Base-by-base conservation (phyloP, 2,329 filamentous ascomycete genomes). In the Penicillium crustosum region DNA sequence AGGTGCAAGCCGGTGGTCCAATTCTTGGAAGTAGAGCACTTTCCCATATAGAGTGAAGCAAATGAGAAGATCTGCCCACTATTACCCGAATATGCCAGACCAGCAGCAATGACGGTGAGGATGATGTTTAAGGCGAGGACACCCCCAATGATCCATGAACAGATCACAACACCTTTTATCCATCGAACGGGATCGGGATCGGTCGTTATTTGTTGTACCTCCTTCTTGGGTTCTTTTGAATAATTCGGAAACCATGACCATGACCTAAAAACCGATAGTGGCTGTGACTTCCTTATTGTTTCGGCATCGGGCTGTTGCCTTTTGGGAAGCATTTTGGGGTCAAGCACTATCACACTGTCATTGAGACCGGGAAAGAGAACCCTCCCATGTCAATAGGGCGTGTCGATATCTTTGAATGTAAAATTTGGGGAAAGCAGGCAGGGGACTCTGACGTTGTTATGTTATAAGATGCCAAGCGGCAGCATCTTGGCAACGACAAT, bases 1-100 rank as follows among this genome's bases (percentile, higher is more conserved):
- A 52, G 38, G 38, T 52, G 49, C 17, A 52, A 21, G 33, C 47
- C 47, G 6, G 33, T 49, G 21, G 47, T 38, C 45, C 47, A 49
- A 38, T 27, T 19, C 33, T 49, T 49, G 23, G 47, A 38, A 36
- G 33, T 35, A 2, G 47, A 38, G 15, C 47, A 49, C 17, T 27
- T 49, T 23, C 47, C 47, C 50, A 21, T 45, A 17, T 53, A 53
- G 19, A 42, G 38, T 9, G 31, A 49, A 25, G 47, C 47, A 6
- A 49, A 49, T 7, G 23, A 27, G 23, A 49, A 49, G 3, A 2
- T 35, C 10, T 49, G 33, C 10, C 23, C 17, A 1, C 21, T 49
- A 27, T 49, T 19, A 15, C 33, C 33, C 9, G 47, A 49, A 49
- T 49, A 49, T 1, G 47, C 47, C 17, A 49, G 17, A 19, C 47